Base-by-base conservation (phyloP, 164 flowering plant genomes). In the Santalum album region DNA sequence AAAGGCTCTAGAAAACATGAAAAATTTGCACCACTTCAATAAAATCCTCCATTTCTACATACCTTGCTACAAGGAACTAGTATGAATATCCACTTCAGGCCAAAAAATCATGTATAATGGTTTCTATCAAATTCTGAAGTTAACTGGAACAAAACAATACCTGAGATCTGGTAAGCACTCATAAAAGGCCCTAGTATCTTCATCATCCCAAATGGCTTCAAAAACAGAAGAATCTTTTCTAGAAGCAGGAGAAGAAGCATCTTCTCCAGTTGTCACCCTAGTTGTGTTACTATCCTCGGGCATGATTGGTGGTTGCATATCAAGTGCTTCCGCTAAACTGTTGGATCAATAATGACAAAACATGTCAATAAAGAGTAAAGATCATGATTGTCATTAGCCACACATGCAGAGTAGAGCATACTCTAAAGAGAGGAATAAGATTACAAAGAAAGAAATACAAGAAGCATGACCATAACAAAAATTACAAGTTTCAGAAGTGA, bases 291-390 rank as follows among this genome's bases (percentile, higher is more conserved):
- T 82, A 76, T 92, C 96, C 72, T 92, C 98, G 25, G 96, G 96
- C 95, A 92, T 84, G 32, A 78, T 85, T 35, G 98, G 96, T 65
- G 98, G 96, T 51, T 88, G 94, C 86, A 86, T 83, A 60, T 92
- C 96, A 69, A 92, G 86, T 32, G 96, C 95, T 82, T 92, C 96
- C 25, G 98, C 98, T 53, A 92, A 79, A 50, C 98, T 92, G 77
- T 15, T 51, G 58, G 11, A 53, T 4, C 1, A 34, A 42, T n/a
- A 22, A 9, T 18, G n/a, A 14, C 40, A 18, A 5, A 29, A 29
- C n/a, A n/a, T n/a, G n/a, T n/a, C n/a, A n/a, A n/a, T n/a, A n/a
- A n/a, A n/a, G n/a, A n/a, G n/a, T n/a, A n/a, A n/a, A n/a, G n/a
- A n/a, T n/a, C n/a, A n/a, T n/a, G n/a, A n/a, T n/a, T n/a, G n/a